Evolutionary conservation across 2,329 filamentous ascomycete species (phyloP).

Genomic region (Ophiostoma pallidulum): DNA sequence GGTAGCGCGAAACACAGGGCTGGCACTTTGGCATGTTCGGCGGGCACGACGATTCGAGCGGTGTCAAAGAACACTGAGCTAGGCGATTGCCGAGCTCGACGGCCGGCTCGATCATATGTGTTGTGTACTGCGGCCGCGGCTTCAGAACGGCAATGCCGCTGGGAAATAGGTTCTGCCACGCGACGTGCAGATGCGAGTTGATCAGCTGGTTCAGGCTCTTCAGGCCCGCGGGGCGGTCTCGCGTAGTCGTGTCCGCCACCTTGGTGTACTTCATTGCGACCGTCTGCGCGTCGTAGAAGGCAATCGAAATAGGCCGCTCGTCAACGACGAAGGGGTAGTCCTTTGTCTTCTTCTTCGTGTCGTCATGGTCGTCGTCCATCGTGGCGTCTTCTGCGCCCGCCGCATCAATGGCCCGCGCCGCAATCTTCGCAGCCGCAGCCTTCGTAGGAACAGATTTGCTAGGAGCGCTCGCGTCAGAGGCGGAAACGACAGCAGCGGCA

Average conservation of each 20-base stretch:
- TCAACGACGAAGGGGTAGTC: constrained; percentile 57
- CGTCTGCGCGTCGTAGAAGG: constrained; percentile 60
- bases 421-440: constrained; percentile 6
- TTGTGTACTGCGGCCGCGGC: constrained; percentile 66
- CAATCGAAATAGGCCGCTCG: constrained; percentile 55
- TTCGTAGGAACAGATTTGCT: background rate
- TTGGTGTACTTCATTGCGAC: constrained; percentile 58
- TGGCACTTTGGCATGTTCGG: constrained; percentile 69
- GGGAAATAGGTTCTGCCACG: constrained; percentile 72
- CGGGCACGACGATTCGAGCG: constrained; percentile 69
- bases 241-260: constrained; percentile 52
- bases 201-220: constrained; percentile 63
- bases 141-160: constrained; percentile 74
- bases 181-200: constrained; percentile 73
- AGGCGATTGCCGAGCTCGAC: constrained; percentile 66
- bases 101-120: constrained; percentile 59
- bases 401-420: background rate
- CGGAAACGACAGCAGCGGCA: background rate
- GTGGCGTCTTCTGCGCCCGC: background rate
- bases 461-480: background rate
- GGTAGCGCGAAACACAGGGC: constrained; percentile 57
- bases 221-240: constrained; percentile 51
- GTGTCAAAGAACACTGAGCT: constrained; percentile 62
- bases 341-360: constrained; percentile 14
- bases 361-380: constrained; percentile 5